Percentiles rank a stretch among this genome's conserved stretches.
Conservation (phyloP, 2,329 filamentous ascomycete genomes). For the Pezizomycotina sp. region DNA sequence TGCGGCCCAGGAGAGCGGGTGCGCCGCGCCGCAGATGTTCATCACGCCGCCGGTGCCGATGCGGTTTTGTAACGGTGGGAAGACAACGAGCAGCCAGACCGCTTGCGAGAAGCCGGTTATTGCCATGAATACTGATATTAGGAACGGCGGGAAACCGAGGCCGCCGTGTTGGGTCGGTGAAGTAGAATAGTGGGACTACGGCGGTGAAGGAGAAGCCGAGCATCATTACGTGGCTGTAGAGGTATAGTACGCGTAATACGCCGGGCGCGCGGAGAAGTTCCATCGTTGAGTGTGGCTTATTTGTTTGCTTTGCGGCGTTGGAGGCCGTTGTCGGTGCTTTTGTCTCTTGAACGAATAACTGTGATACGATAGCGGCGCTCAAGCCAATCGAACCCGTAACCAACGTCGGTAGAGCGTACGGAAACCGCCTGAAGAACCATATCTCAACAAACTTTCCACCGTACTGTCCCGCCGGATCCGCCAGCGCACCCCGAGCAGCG, state of each 20-base stretch:
- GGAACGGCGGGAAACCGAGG: conserved; percentile 42
- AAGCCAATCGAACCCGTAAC: conserved; percentile 39
- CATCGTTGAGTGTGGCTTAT: conserved; percentile 33
- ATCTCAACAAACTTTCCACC: conserved; percentile 39
- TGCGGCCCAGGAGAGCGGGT: conserved; percentile 46
- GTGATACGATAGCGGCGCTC: conserved; percentile 36
- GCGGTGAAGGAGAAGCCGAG: conserved; percentile 58
- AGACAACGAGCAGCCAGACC: conserved; percentile 52
- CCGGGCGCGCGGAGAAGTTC: conserved; percentile 46
- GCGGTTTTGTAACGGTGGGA: conserved; percentile 49
- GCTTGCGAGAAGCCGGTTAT: conserved; percentile 50
- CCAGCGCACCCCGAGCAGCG: conserved; percentile 53
- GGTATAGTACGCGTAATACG: conserved; percentile 47
- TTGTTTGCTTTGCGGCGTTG: conserved; percentile 11
- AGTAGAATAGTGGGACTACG: conserved; percentile 51
- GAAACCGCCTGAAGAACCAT: conserved; percentile 45
- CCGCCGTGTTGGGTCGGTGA: conserved; percentile 44
- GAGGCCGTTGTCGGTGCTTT: conserved; percentile 18
- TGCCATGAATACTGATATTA: conserved; percentile 52
- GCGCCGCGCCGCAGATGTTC: conserved; percentile 39
- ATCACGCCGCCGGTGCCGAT: conserved; percentile 52
- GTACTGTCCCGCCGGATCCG: conserved; percentile 50
- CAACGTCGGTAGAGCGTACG: conserved; percentile 50
- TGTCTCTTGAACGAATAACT: conserved; percentile 46
- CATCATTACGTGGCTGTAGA: conserved; percentile 50